These are phyloP conservation scores for Pluteus cervinus DNA, from an alignment of 768 basidiomycete genomes.

Conservation along the genomic window DNA sequence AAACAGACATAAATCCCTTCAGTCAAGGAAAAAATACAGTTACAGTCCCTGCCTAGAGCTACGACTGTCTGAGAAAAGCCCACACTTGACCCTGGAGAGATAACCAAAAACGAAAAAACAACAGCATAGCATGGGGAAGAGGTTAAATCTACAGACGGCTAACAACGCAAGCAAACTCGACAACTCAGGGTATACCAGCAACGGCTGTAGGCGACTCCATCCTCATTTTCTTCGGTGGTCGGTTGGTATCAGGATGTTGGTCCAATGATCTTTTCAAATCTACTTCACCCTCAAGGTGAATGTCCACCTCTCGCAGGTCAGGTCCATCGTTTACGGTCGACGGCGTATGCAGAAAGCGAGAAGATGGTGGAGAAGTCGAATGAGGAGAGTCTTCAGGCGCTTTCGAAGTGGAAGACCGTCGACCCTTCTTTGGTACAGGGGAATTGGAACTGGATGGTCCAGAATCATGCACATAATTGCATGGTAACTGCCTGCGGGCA, in stretches of 20 bases:
- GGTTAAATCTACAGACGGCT: conserved; percentile 28
- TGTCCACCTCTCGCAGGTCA: conserved; percentile 33
- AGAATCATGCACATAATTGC: conserved; percentile 75
- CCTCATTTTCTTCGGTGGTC: conserved; percentile 69
- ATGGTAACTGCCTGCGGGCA: conserved; percentile 65
- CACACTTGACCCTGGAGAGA: conserved; percentile 14
- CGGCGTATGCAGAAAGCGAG: conserved; percentile 46
- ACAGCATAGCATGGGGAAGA: conserved; percentile 22
- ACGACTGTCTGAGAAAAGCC: conserved; percentile 11
- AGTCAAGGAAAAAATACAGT: conserved; percentile 6
- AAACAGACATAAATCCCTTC: conserved; percentile 9
- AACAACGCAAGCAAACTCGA: conserved; percentile 18
- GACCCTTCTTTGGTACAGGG: conserved; percentile 37
- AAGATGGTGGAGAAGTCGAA: conserved; percentile 53
- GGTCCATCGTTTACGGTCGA: conserved; percentile 32
- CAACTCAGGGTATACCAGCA: conserved; percentile 50
- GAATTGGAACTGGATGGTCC: conserved; percentile 28
- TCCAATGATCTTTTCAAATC: conserved; percentile 61
- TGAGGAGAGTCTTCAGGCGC: conserved; percentile 32
- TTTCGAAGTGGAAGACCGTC: conserved; percentile 52
- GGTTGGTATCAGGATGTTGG: conserved; percentile 43
- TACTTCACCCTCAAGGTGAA: conserved; percentile 38
- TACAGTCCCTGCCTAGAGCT: conserved; percentile 16
- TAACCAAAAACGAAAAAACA: conserved; percentile 19
- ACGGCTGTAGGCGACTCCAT: conserved; percentile 44